Conservation (phyloP, 257 asterid species). For the Gentiana macrophylla region DNA sequence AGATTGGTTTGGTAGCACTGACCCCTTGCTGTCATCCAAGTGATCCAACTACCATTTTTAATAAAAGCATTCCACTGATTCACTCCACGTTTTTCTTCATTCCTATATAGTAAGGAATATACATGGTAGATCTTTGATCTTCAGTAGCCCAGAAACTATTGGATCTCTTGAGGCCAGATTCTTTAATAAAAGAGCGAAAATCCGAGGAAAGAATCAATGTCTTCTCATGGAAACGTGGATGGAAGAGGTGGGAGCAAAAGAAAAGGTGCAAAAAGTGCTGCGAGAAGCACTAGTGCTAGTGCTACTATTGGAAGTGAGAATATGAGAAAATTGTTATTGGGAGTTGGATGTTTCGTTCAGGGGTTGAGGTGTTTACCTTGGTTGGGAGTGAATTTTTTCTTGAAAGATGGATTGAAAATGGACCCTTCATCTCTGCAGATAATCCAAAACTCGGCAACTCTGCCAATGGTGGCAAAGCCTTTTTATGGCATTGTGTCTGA, state of each 20-base stretch:
- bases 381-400: slow-evolving; percentile 87
- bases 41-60: no score
- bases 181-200: not conserved
- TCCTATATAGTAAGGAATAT: no score
- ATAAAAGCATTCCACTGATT: no score
- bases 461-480: slow-evolving; percentile 97
- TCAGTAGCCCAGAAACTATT: no score
- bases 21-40: no score
- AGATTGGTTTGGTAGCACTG: no score
- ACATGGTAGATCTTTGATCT: no score
- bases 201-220: slow-evolving; percentile 3
- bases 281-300: not conserved
- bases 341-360: slow-evolving; percentile 82
- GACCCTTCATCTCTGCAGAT: slow-evolving; percentile 85
- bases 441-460: slow-evolving; percentile 79
- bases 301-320: slow-evolving; percentile 4
- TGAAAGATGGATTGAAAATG: slow-evolving; percentile 73
- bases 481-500: slow-evolving; percentile 77
- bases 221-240: slow-evolving; percentile 11
- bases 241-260: slow-evolving; percentile 15
- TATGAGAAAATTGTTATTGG: slow-evolving; percentile 57
- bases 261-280: slow-evolving; percentile 6
- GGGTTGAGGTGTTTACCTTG: slow-evolving; percentile 94
- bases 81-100: no score
- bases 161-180: no score